phyloP scores from a whole-genome alignment of 2,329 filamentous ascomycete species.

The Epichloe glyceriae region DNA sequence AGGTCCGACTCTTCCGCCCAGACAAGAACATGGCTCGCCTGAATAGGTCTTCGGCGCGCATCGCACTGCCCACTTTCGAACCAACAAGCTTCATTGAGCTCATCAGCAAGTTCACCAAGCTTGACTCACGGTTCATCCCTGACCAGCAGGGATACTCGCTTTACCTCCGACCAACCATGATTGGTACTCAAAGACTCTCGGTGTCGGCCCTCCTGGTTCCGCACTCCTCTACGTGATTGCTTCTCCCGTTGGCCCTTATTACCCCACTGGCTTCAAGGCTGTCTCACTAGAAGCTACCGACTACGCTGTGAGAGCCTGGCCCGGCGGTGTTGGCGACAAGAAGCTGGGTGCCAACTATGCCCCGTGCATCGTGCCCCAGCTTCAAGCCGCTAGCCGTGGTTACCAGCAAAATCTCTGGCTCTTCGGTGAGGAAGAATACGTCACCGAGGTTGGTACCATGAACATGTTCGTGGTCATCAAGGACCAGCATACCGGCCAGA shows the following conservation, averaged over 20 bases:
- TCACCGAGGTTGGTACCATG: slow-evolving; percentile 98
- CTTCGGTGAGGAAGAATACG: slow-evolving; percentile 87
- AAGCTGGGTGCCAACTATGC: slow-evolving; percentile 98
- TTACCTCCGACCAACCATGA: slow-evolving; percentile 92
- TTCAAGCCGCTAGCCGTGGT: slow-evolving; percentile 77
- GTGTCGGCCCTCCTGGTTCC: slow-evolving; percentile 81
- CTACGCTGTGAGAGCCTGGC: slow-evolving; percentile 95
- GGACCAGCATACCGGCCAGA: slow-evolving; percentile 77
- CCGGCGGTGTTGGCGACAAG: slow-evolving; percentile 93
- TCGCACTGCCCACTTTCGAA: slow-evolving; percentile 83
- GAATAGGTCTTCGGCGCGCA: slow-evolving; percentile 82
- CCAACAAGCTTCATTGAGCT: slow-evolving; percentile 62
- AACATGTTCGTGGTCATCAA: slow-evolving; percentile 85
- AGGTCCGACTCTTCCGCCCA: slow-evolving; percentile 80
- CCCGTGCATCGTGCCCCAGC: slow-evolving; percentile 95
- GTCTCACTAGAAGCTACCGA: slow-evolving; percentile 90
- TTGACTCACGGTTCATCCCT: slow-evolving; percentile 86
- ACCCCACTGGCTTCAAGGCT: slow-evolving; percentile 96
- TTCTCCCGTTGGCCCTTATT: slow-evolving; percentile 93
- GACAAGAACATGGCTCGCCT: slow-evolving; percentile 93
- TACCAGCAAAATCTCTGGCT: slow-evolving; percentile 99
- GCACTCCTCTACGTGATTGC: slow-evolving; percentile 92
- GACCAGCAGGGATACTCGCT: slow-evolving; percentile 78
- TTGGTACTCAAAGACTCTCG: slow-evolving; percentile 91
- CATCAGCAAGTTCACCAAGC: slow-evolving; percentile 63